Evolutionary conservation across 108 stramenopile genomes (phyloP), one percentile per base, ranked within the genome.

Genomic region (Cyclotella kingstonii): DNA sequence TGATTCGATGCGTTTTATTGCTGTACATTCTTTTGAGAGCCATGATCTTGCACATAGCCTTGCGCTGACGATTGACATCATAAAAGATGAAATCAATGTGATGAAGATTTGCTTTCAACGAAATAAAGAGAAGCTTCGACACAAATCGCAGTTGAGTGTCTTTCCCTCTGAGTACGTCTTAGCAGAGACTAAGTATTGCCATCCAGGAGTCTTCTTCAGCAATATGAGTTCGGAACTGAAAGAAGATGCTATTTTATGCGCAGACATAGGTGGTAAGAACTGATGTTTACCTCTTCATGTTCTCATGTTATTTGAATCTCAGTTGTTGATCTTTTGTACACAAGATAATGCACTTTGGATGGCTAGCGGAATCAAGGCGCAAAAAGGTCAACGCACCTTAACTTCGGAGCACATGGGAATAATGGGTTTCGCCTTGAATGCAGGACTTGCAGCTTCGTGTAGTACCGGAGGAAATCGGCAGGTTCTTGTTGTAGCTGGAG

Each of bases 341-440:
- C 2, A 18, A 18, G 63, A 67, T 28, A 67, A 67, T 55, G 54
- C 66, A 1, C 66, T 67, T 11, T 67, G 47, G 47, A 49, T 67
- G 66, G 66, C 66, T 1, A 58, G 56, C 40, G 55, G 68, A 21
- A 43, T 76, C 1, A 22, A 47, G 28, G 65, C 70, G 5, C 23
- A 39, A 18, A 57, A 52, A 18, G 78, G 78, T 17, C 60, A 67
- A 23, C 70, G 80, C 14, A 77, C 76, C 2, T 54, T 81, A 21
- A 72, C 69, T 4, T 73, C 71, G 0, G 80, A 81, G 69, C 63
- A 64, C 21, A 55, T 81, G 47, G 80, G 80, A 18, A 76, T 76
- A 11, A 81, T 81, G 75, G 80, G 80, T 2, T 81, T 72, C 42
- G 69, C 60, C 4, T 45, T 81, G 8, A 73, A 73, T 56, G 66